Base-by-base conservation (phyloP, 2,329 filamentous ascomycete species). In the Pseudogymnoascus sp. region DNA sequence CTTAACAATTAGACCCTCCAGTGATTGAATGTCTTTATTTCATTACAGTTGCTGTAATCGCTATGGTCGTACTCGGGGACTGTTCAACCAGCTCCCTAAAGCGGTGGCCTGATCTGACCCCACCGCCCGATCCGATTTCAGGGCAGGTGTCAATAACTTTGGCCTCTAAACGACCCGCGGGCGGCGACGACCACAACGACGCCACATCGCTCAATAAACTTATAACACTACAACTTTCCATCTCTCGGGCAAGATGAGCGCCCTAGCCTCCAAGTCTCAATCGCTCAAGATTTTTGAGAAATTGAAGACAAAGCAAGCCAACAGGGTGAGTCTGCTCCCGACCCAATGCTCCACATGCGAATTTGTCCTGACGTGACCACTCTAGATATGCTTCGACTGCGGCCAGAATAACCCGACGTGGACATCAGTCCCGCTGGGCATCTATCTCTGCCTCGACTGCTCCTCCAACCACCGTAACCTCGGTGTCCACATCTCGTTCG, bases 241-340 rank as follows among this genome's bases (percentile, higher is more conserved):
- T 68, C 65, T 65, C 21, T 19, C 59, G 59, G 68, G 64, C 59
- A 62, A 37, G 29, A 88, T 88, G 85, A 83, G 80, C 76, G 68
- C 67, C 31, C 80, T 88, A 70, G 95, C 95, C 74, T 88, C 90
- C 62, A 99, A 97, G 83, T 86, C 91, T 75, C 87, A 97, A 82
- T 97, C 93, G 78, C 90, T 93, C 76, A 93, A 93, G 80, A 91
- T 99, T 77, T 99, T 99, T 79, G 90, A 96, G 81, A 97, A 97
- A 81, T 81, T 97, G 75, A 97, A 96, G 83, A 84, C 87, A 64
- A 96, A 97, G 82, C 86, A 88, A 65, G 91, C 93, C 66, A 99
- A 99, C 82, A 96, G 96, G 85, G 93, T 95, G 78, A 72, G 68
- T 64, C 66, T 42, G 35, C 26, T 50, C 44, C 26, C 23, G 31